A percentile compares a stretch with the other conserved stretches of the same genome.
Conservation (phyloP, 1,284 basidiomycete genomes). For the Mycena sp. region DNA sequence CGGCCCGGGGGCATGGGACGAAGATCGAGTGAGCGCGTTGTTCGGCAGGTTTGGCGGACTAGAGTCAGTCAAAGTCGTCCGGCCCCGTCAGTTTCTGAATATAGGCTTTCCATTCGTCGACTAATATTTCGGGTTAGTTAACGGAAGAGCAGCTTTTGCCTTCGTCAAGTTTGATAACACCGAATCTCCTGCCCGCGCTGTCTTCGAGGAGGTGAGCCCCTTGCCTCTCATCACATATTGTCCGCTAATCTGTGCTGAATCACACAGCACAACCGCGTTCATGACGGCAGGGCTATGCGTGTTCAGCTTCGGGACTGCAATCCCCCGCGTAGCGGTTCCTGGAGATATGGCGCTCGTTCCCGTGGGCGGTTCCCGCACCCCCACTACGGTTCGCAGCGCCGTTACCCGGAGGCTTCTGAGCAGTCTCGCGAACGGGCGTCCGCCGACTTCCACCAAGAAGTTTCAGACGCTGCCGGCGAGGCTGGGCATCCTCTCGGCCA, state of each 20-base stretch:
- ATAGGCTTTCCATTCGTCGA: not conserved
- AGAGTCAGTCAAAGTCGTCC: constrained; percentile 68
- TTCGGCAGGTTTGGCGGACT: constrained; percentile 74
- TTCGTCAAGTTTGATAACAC: constrained; percentile 75
- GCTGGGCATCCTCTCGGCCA: constrained; percentile 5
- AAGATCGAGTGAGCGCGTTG: constrained; percentile 61
- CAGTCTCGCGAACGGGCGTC: constrained; percentile 14
- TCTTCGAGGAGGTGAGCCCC: constrained; percentile 64
- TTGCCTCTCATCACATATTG: not conserved
- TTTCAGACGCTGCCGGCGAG: constrained; percentile 1
- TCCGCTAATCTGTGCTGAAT: not conserved
- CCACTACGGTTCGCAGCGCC: constrained; percentile 38
- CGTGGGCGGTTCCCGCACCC: constrained; percentile 44
- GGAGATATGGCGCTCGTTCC: constrained; percentile 51
- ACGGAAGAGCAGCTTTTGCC: constrained; percentile 73
- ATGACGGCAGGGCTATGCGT: constrained; percentile 74
- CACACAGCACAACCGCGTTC: constrained; percentile 68
- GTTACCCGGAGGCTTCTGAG: constrained; percentile 33
- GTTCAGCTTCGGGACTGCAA: constrained; percentile 73
- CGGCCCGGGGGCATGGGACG: constrained; percentile 72
- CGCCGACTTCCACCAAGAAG: constrained; percentile 2
- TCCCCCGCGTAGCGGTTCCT: constrained; percentile 53
- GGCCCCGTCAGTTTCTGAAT: constrained; percentile 58
- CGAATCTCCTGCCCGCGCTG: constrained; percentile 67
- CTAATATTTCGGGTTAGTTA: constrained; percentile 52